Conservation (phyloP, 2,329 filamentous ascomycete genomes). For the Cladosporium sp. region DNA sequence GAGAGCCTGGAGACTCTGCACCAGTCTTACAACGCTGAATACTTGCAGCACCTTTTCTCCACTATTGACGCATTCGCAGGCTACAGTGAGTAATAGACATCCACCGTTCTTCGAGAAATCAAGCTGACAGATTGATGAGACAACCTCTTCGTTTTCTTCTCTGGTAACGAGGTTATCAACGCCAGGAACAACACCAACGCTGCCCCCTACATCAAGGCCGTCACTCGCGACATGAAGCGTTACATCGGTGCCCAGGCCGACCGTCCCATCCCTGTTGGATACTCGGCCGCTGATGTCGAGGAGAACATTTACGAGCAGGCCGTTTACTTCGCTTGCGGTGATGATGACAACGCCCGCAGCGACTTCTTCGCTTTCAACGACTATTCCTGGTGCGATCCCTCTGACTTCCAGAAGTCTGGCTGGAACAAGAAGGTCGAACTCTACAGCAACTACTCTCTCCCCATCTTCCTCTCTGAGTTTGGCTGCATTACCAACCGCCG, state of each 20-base stretch:
- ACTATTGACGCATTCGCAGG: slow-evolving; percentile 81
- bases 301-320: slow-evolving; percentile 84
- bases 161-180: slow-evolving; percentile 75
- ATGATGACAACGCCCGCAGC: slow-evolving; percentile 71
- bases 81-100: slow-evolving; percentile 52
- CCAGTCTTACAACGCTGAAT: slow-evolving; percentile 80
- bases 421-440: slow-evolving; percentile 88
- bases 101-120: too few relatives aligned
- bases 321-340: slow-evolving; percentile 88
- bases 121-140: slow-evolving; percentile 36
- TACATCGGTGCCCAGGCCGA: slow-evolving; percentile 72
- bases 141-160: slow-evolving; percentile 85
- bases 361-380: slow-evolving; percentile 91
- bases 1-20: slow-evolving; percentile 56
- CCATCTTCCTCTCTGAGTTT: slow-evolving; percentile 92
- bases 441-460: slow-evolving; percentile 81
- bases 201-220: slow-evolving; percentile 70
- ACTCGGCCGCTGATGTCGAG: slow-evolving; percentile 82
- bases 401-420: slow-evolving; percentile 68
- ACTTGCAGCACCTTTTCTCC: slow-evolving; percentile 83
- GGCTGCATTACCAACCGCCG: slow-evolving; percentile 83
- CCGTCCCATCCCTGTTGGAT: slow-evolving; percentile 74
- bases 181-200: slow-evolving; percentile 62
- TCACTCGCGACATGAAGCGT: slow-evolving; percentile 78
- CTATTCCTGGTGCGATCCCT: slow-evolving; percentile 80